These are phyloP conservation scores for Hevea brasiliensis DNA, from an alignment of 345 rosid genomes.

Conservation along the genomic window DNA sequence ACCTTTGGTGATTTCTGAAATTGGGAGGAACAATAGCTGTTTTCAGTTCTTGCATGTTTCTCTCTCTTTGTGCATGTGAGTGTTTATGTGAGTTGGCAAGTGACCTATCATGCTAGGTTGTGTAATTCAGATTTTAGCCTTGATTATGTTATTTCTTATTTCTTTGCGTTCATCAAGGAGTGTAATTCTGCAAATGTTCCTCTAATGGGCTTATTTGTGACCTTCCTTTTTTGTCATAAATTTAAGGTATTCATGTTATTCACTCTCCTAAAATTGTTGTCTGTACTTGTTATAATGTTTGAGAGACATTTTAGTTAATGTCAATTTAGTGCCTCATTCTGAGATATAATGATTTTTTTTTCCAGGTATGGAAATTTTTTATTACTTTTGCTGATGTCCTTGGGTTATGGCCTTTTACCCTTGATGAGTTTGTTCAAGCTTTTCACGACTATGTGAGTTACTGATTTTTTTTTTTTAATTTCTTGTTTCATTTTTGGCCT, in stretches of 20 bases:
- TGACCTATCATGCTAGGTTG: background rate
- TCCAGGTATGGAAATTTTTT: constrained; percentile 94
- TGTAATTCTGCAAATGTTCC: background rate
- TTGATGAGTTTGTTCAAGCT: constrained; percentile 95
- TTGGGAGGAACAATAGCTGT: background rate
- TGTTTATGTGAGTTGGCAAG: background rate
- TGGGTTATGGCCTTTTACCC: constrained; percentile 97
- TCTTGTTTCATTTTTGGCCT: constrained; percentile 10
- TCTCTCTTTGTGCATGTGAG: background rate
- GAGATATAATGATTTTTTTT: constrained; percentile 19
- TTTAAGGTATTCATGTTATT: background rate
- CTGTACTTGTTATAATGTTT: constrained; percentile 3
- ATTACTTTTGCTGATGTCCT: constrained; percentile 88
- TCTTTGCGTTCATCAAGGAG: background rate
- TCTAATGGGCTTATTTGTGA: background rate
- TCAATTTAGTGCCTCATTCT: constrained; percentile 16
- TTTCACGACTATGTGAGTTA: constrained; percentile 90
- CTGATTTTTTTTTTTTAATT: constrained; percentile 2
- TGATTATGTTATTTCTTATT: constrained; percentile 6
- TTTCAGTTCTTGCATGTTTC: too few relatives aligned
- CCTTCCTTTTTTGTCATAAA: background rate
- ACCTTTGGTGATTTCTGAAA: background rate
- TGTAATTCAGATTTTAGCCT: background rate
- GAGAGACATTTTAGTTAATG: background rate
- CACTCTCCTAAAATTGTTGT: constrained; percentile 7